Base-by-base conservation (phyloP, 371 early-diverging fungal genomes). In the Conidiobolus incongruus region DNA sequence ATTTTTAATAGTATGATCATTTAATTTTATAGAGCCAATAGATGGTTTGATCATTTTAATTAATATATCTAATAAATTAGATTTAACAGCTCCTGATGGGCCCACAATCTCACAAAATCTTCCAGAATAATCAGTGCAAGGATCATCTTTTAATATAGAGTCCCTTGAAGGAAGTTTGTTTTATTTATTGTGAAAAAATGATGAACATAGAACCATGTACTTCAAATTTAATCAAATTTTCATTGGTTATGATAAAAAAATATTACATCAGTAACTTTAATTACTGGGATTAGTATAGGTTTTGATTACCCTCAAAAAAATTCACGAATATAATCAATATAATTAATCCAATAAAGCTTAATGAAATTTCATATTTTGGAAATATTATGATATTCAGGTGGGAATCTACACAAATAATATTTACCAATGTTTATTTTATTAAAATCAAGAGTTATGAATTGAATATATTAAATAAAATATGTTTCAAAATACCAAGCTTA, bases 11-110 rank as follows among this genome's bases (percentile, higher is more conserved):
- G 17, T 63, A 33, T 55, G 53, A 13, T 70, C 75, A 52, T 81
- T 77, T 36, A 78, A 65, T 26, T 46, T 51, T 38, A 83, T 59
- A 23, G 64, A 62, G 26, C 79, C 68, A 7, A 54, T 52, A 1
- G 77, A 61, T 45, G 68, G 68, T 17, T 72, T 77, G 17, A 61
- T 70, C 46, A 56, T 66, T 21, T 70, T 67, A 1, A 69, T 52
- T 0, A 75, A 56, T n/a, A 63, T 54, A 8, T 68, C 65, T 15
- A 75, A 52, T 21, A 75, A 55, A 0, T 71, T 72, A 0, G 75
- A 68, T 48, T 77, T 81, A 38, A 78, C 83, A 2, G 81, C 73
- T 1, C 90, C 85, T 12, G 65, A 67, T 5, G 75, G 65, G 0
- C 85, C 87, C 69, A 87, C 66, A 29, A 87, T 70, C 11, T 57